phyloP scores from a whole-genome alignment of 78 protist genomes.

The Monocercomonoides exilis region DNA sequence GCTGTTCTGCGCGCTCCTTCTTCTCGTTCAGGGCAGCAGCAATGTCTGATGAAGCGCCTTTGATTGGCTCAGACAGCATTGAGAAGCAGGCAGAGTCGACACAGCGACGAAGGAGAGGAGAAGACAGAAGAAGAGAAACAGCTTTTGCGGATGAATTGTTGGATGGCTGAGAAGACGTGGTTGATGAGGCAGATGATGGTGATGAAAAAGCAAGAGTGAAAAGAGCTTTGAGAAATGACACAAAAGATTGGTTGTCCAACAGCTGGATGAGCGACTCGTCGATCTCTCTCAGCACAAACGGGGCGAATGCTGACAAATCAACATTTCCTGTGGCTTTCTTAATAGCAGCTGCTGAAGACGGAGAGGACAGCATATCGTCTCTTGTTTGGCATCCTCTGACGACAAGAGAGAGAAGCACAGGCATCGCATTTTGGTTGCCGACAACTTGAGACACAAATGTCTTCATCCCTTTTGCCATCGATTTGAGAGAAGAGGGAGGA shows the following conservation, averaged over 20 bases:
- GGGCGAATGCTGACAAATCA: background rate
- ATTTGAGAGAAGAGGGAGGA: background rate
- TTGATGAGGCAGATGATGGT: too few relatives aligned
- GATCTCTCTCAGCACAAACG: background rate
- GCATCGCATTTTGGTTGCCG: background rate
- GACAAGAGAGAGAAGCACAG: background rate
- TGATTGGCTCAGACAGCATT: background rate
- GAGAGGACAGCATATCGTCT: too few relatives aligned
- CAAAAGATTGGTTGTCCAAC: background rate
- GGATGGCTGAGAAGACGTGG: too few relatives aligned
- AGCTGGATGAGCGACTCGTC: background rate
- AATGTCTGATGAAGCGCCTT: background rate
- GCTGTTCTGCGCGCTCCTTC: background rate
- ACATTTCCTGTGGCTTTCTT: background rate
- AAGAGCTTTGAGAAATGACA: background rate
- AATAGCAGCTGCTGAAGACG: too few relatives aligned
- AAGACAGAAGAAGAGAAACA: background rate
- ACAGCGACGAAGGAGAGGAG: background rate
- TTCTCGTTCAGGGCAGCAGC: background rate
- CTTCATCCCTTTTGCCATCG: background rate
- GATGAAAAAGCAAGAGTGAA: background rate
- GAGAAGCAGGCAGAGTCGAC: too few relatives aligned
- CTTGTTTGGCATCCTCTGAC: too few relatives aligned
- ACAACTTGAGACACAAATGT: background rate
- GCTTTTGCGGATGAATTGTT: too few relatives aligned